Evolutionary conservation across 2,329 filamentous ascomycete genomes (phyloP).

Genomic region (Aureobasidium sp.): DNA sequence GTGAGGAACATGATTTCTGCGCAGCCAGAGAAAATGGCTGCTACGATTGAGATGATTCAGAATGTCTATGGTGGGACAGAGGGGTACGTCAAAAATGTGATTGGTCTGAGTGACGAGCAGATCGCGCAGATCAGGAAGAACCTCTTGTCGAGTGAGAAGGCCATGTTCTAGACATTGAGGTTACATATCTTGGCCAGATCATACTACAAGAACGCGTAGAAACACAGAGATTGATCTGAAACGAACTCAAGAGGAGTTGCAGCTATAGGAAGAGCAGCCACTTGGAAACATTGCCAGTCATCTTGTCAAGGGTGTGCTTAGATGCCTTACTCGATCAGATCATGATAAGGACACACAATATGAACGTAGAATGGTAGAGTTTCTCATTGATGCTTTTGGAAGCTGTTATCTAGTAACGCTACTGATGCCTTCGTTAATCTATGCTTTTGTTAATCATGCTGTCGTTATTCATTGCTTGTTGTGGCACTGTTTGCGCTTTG

Average conservation of each 20-base stretch:
- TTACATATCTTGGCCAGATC: no score
- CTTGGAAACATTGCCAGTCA: no score
- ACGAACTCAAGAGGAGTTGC: no score
- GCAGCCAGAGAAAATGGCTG: slow-evolving; percentile 44
- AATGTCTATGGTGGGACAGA: slow-evolving; percentile 56
- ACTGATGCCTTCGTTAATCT: neutral
- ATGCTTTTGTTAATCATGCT: slow-evolving; percentile 6
- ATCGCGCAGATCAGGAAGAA: slow-evolving; percentile 47
- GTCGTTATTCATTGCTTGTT: neutral
- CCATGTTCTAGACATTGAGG: neutral
- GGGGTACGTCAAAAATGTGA: slow-evolving; percentile 51
- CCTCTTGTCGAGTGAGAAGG: slow-evolving; percentile 24
- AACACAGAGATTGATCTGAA: no score
- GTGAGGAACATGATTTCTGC: slow-evolving; percentile 38
- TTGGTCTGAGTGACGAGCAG: slow-evolving; percentile 49
- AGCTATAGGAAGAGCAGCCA: no score
- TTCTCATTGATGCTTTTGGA: neutral
- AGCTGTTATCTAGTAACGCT: slow-evolving; percentile 4
- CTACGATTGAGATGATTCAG: slow-evolving; percentile 46
- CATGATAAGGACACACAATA: no score
- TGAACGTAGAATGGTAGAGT: neutral
- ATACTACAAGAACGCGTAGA: no score
- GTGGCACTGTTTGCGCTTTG: neutral
- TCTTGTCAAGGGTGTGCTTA: no score
- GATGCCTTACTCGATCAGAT: no score